A percentile compares a stretch with the other conserved stretches of the same genome.
phyloP scores from a whole-genome alignment of 495 filamentous ascomycete species.

The Evernia prunastri region DNA sequence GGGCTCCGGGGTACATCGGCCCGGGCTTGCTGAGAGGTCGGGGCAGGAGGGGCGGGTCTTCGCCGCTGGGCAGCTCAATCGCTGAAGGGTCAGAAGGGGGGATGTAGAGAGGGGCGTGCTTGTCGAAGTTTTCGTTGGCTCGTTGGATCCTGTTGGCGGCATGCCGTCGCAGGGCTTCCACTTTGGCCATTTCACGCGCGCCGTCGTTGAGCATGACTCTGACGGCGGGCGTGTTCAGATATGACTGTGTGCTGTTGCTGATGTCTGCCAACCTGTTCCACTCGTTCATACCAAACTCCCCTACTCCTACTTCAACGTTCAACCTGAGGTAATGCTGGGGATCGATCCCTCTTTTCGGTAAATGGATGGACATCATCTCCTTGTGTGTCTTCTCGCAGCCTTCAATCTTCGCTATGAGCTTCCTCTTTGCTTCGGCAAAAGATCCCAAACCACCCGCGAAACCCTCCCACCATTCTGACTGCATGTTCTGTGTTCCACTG shows the following conservation, averaged over 20 bases:
- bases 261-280: slow-evolving; percentile 92
- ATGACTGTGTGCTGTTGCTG: slow-evolving; percentile 79
- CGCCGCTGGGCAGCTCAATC: slow-evolving; percentile 60
- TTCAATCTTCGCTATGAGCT: slow-evolving; percentile 84
- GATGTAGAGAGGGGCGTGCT: slow-evolving; percentile 27
- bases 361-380: slow-evolving; percentile 67
- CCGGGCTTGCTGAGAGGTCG: slow-evolving; percentile 29
- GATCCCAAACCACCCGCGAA: slow-evolving; percentile 73
- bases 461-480: slow-evolving; percentile 84
- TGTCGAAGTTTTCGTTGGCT: slow-evolving; percentile 22
- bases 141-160: slow-evolving; percentile 19
- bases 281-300: slow-evolving; percentile 98
- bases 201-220: slow-evolving; percentile 68
- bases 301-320: slow-evolving; percentile 94
- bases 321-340: slow-evolving; percentile 94
- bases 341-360: slow-evolving; percentile 71
- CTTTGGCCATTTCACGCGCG: slow-evolving; percentile 76
- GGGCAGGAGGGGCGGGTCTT: slow-evolving; percentile 37
- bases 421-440: slow-evolving; percentile 81
- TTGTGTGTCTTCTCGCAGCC: slow-evolving; percentile 89
- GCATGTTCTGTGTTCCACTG: slow-evolving; percentile 56
- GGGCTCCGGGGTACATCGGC: slow-evolving; percentile 24
- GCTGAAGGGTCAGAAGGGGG: slow-evolving; percentile 44
- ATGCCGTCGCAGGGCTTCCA: slow-evolving; percentile 56
- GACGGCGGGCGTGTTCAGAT: slow-evolving; percentile 66